Conservation (phyloP, 345 rosid genomes). For the Mangifera indica region DNA sequence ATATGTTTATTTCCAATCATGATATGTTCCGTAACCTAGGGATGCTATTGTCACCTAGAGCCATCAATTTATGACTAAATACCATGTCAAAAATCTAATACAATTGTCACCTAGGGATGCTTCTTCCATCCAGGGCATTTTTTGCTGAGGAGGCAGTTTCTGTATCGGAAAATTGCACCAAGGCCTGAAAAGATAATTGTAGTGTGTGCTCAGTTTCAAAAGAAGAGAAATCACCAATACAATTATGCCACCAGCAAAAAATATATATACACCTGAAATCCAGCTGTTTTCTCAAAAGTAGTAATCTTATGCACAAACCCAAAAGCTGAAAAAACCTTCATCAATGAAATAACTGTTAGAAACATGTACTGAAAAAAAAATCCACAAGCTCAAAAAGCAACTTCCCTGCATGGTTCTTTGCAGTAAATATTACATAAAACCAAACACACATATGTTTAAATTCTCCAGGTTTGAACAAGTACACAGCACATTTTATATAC, state of each 20-base stretch:
- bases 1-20: constrained; percentile 21
- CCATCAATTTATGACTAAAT: too few species aligned
- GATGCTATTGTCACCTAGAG: constrained; percentile 95
- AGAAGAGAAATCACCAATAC: constrained; percentile 13
- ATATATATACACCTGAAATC: constrained; percentile 65
- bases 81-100: too few species aligned
- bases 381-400: constrained; percentile 3
- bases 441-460: not conserved
- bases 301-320: constrained; percentile 98
- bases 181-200: constrained; percentile 54
- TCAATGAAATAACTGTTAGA: constrained; percentile 30
- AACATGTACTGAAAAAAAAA: constrained; percentile 14
- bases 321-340: constrained; percentile 99
- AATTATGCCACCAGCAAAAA: not conserved
- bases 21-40: constrained; percentile 81
- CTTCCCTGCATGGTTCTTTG: not conserved
- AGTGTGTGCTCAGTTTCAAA: constrained; percentile 20
- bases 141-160: constrained; percentile 92
- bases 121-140: constrained; percentile 89
- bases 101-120: constrained; percentile 95
- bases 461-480: not conserved
- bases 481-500: not conserved
- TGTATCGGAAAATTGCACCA: constrained; percentile 94
- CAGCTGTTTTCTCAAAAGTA: constrained; percentile 97
- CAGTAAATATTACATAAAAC: constrained; percentile 1